Evolutionary conservation across 495 filamentous ascomycete species (phyloP).

Genomic region (Glarea lozoyensis): DNA sequence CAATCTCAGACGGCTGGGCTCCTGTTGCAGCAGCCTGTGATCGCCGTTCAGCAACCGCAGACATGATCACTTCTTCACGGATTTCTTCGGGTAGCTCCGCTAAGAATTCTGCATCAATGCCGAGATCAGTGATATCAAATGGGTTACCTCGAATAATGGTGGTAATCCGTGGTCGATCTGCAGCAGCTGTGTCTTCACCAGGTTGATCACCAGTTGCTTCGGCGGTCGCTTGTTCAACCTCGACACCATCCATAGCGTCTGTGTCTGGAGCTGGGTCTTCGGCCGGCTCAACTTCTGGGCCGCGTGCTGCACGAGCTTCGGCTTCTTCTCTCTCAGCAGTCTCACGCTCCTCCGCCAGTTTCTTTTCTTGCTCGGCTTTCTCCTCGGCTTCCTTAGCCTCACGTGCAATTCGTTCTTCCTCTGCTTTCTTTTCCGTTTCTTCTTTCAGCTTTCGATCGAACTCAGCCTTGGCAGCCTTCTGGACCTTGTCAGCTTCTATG

Average conservation of each 20-base stretch:
- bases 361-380: slow-evolving; percentile 41
- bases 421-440: slow-evolving; percentile 46
- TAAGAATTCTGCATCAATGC: slow-evolving; percentile 89
- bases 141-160: slow-evolving; percentile 77
- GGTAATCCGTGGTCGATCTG: slow-evolving; percentile 47
- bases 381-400: slow-evolving; percentile 56
- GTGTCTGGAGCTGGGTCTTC: slow-evolving; percentile 19
- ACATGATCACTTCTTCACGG: slow-evolving; percentile 88
- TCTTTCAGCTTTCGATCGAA: slow-evolving; percentile 58
- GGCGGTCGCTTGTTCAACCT: slow-evolving; percentile 16
- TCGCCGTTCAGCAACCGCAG: slow-evolving; percentile 74
- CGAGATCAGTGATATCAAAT: slow-evolving; percentile 85
- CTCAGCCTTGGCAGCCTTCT: slow-evolving; percentile 46
- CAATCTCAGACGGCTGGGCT: slow-evolving; percentile 78
- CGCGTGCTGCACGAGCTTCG: slow-evolving; percentile 38
- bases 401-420: slow-evolving; percentile 41
- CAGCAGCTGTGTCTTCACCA: slow-evolving; percentile 11
- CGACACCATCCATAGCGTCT: slow-evolving; percentile 80
- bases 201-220: slow-evolving; percentile 1
- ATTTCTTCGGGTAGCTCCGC: slow-evolving; percentile 91
- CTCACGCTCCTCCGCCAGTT: slow-evolving; percentile 49
- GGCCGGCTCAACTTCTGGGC: slow-evolving; percentile 28
- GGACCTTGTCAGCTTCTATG: slow-evolving; percentile 63
- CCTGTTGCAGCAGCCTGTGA: slow-evolving; percentile 70
- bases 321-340: slow-evolving; percentile 38